These are phyloP conservation scores for Tuctoria greenei DNA, from an alignment of 176 grass and related monocot species.

Conservation along the genomic window DNA sequence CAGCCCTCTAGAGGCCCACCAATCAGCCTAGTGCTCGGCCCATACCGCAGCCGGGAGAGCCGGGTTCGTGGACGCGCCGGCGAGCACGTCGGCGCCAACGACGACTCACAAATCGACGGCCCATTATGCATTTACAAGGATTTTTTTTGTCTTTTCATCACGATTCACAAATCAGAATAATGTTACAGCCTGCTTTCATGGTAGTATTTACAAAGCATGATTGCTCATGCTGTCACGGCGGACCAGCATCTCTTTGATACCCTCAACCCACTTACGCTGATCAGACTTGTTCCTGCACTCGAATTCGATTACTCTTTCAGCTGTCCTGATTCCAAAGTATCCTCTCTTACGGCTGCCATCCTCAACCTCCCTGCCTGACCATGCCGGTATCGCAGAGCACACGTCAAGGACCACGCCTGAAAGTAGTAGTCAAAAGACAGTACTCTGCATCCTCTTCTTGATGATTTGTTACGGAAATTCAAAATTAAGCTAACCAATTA, in stretches of 20 bases:
- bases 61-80: too few species aligned
- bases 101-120: too few species aligned
- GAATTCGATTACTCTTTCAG: slow-evolving; percentile 77
- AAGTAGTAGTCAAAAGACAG: neutral
- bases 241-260: slow-evolving; percentile 67
- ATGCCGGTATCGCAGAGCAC: slow-evolving; percentile 62
- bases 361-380: slow-evolving; percentile 80
- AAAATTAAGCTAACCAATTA: neutral
- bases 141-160: too few species aligned
- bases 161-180: too few species aligned
- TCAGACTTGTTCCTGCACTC: slow-evolving; percentile 76
- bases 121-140: too few species aligned
- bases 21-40: too few species aligned
- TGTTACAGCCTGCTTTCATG: too few species aligned
- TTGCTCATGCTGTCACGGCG: slow-evolving; percentile 56
- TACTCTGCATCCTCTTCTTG: neutral
- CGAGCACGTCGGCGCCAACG: too few species aligned
- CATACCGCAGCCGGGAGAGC: too few species aligned
- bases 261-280: slow-evolving; percentile 67
- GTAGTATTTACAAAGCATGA: slow-evolving; percentile 17
- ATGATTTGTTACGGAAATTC: neutral
- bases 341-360: slow-evolving; percentile 55
- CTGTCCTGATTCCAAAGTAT: slow-evolving; percentile 80
- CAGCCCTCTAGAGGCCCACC: too few species aligned
- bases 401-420: slow-evolving; percentile 69